Conservation (phyloP, 169 alveolate genomes). For the Plasmodium chabaudi region DNA sequence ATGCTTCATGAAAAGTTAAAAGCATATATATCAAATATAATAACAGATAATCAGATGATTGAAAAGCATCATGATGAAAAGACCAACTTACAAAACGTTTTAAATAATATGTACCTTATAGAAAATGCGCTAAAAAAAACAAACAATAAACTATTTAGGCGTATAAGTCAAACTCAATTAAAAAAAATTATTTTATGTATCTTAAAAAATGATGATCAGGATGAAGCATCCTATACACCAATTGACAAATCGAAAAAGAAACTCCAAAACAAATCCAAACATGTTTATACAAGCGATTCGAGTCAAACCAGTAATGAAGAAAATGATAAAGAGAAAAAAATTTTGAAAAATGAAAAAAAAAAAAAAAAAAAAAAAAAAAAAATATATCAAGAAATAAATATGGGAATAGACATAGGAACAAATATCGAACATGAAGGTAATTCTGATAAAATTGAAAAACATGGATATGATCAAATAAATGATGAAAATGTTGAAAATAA, state of each 20-base stretch:
- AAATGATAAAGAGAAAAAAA: neutral
- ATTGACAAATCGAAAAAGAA: neutral
- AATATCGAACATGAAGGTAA: too few species aligned
- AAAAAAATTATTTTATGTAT: slow-evolving; percentile 24
- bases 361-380: neutral
- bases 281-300: too few species aligned
- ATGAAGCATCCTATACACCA: neutral
- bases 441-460: too few species aligned
- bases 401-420: neutral
- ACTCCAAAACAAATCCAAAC: neutral
- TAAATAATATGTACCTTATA: slow-evolving; percentile 26
- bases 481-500: neutral
- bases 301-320: neutral
- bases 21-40: slow-evolving; percentile 35
- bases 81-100: slow-evolving; percentile 21
- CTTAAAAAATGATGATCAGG: neutral
- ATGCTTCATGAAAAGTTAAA: slow-evolving; percentile 12
- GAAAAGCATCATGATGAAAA: slow-evolving; percentile 30
- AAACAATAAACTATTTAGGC: slow-evolving; percentile 23
- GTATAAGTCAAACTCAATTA: slow-evolving; percentile 18
- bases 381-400: neutral
- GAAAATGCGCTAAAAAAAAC: slow-evolving; percentile 17
- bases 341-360: neutral
- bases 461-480: too few species aligned
- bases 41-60: slow-evolving; percentile 30